Percentiles rank a stretch among this genome's conserved stretches.
These are phyloP conservation scores for Neofusicoccum sp. DNA, from an alignment of 2,329 filamentous ascomycete genomes.

Conservation along the genomic window DNA sequence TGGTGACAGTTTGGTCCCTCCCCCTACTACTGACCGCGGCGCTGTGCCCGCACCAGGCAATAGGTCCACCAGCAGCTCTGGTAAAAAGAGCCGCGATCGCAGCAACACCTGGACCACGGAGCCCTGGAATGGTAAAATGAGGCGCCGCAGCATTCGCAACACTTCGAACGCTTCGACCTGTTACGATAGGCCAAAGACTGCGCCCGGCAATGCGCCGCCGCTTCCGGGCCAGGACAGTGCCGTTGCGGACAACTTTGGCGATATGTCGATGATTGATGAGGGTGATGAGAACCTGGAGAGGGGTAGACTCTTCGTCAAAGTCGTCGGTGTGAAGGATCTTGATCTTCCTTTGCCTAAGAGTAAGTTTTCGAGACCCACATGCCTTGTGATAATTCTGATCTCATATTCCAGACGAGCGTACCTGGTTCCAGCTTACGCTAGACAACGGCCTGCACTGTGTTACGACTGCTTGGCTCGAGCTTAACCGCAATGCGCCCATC, in stretches of 20 bases:
- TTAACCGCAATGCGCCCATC: constrained; percentile 89
- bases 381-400: not conserved
- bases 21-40: constrained; percentile 28
- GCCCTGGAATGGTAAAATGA: constrained; percentile 85
- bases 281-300: constrained; percentile 82
- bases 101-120: constrained; percentile 91
- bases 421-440: constrained; percentile 94
- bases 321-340: constrained; percentile 96
- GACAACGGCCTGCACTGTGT: constrained; percentile 98
- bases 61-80: constrained; percentile 70
- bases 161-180: constrained; percentile 44
- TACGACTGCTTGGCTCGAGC: constrained; percentile 91
- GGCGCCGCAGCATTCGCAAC: constrained; percentile 66
- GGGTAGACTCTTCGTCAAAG: constrained; percentile 93
- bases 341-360: constrained; percentile 88
- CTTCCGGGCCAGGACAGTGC: constrained; percentile 88
- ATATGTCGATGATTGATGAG: constrained; percentile 61
- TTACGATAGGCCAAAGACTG: constrained; percentile 52
- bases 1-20: constrained; percentile 42
- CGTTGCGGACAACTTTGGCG: constrained; percentile 59
- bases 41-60: constrained; percentile 44
- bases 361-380: constrained; percentile 51
- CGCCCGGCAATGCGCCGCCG: constrained; percentile 72
- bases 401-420: constrained; percentile 69
- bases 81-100: constrained; percentile 70